Evolutionary conservation across 495 filamentous ascomycete genomes (phyloP), one percentile per base, ranked within the genome.

Genomic region (Aspergillus diversus): DNA sequence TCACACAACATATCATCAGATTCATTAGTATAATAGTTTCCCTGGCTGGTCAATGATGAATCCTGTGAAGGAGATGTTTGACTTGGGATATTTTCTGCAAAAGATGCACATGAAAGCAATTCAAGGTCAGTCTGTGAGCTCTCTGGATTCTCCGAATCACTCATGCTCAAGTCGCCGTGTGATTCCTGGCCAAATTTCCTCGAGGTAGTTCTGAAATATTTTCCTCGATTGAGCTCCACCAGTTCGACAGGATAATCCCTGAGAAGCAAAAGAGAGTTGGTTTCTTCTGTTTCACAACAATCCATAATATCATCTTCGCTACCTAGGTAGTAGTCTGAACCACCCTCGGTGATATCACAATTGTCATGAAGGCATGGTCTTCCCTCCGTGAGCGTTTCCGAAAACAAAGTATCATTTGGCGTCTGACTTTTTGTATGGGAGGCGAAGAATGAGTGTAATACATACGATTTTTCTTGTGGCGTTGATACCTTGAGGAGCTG

Each of bases 401-500:
- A 56, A 39, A 63, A n/a, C 15, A 61, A 5, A 33, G 0, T 55
- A 7, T 59, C 34, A 7, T 56, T 43, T 42, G 34, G 31, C 27
- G 7, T n/a, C 6, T 55, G 42, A 3, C 9, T 9, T 33, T 53
- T 32, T 43, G 32, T 9, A 1, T 46, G n/a, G 0, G 50, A 1
- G 7, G 15, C 46, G 17, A 47, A 21, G 21, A 57, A n/a, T 12
- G 42, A 6, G 16, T 32, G 27, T 33, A 50, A 31, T 2, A 32
- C 37, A 7, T 21, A 59, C 48, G 65, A 32, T n/a, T 56, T 63
- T n/a, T 56, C 63, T 54, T 48, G 49, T 13, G 46, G 31, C 3
- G 27, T 43, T 59, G 65, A 61, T 5, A 48, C 33, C n/a, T 59
- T 69, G n/a, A 61, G 56, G 11, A 74, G 60, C 37, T 55, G 52